These are phyloP conservation scores for Trametes elegans DNA, from an alignment of 768 basidiomycete genomes.

Conservation along the genomic window DNA sequence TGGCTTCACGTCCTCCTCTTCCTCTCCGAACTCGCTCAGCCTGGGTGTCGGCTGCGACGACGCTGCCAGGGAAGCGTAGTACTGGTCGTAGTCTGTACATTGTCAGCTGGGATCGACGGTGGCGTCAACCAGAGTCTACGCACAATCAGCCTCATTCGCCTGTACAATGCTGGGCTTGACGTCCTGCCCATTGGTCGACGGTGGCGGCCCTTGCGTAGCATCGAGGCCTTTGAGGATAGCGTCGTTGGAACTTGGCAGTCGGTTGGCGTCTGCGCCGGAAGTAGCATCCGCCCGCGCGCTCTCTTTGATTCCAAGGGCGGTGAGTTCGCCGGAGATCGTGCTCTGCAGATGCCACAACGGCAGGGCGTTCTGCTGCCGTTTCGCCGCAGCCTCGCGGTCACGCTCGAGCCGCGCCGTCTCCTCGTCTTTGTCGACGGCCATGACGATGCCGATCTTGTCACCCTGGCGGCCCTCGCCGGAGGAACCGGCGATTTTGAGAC, in stretches of 20 bases:
- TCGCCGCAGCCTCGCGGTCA: slow-evolving; percentile 79
- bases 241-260: slow-evolving; percentile 54
- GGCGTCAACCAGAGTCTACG: slow-evolving; percentile 32
- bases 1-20: slow-evolving; percentile 71
- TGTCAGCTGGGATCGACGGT: neutral
- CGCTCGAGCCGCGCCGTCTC: slow-evolving; percentile 68
- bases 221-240: slow-evolving; percentile 72
- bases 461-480: slow-evolving; percentile 56
- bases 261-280: slow-evolving; percentile 27
- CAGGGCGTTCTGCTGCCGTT: slow-evolving; percentile 86
- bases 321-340: slow-evolving; percentile 91
- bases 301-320: slow-evolving; percentile 80
- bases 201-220: slow-evolving; percentile 38
- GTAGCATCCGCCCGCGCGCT: slow-evolving; percentile 47
- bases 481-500: slow-evolving; percentile 74
- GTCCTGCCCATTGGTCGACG: slow-evolving; percentile 31
- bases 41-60: slow-evolving; percentile 65
- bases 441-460: slow-evolving; percentile 81
- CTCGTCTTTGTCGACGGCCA: slow-evolving; percentile 88
- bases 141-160: slow-evolving; percentile 65
- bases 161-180: slow-evolving; percentile 44
- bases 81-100: slow-evolving; percentile 69
- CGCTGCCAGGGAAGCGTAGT: slow-evolving; percentile 75
- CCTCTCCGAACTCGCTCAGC: slow-evolving; percentile 51
- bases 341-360: slow-evolving; percentile 96